Base-by-base conservation (phyloP, 371 early-diverging fungal species). In the Batkoa obscura region DNA sequence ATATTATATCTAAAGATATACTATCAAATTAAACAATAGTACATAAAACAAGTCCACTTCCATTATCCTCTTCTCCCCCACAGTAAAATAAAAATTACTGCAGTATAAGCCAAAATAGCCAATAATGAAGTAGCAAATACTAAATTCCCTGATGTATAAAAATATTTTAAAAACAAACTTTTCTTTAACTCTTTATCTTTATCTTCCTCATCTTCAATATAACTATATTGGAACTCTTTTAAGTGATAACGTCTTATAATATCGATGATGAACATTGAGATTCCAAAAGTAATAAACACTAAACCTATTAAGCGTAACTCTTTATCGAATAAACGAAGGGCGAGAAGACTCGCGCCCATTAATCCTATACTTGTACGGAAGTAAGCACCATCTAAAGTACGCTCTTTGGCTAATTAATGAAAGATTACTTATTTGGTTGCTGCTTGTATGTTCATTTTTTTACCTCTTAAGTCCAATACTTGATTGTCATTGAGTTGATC, bases 351-450 rank as follows among this genome's bases (percentile, higher is more conserved):
- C 2, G 53, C 53, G 3, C 53, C 53, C 10, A 53, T 32, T n/a
- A 53, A 31, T 3, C 53, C 42, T 9, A 53, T 23, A 10, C 37
- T 31, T 10, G 53, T 53, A 31, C 53, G 35, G 15, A 13, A 41
- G 37, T 53, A 53, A 13, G 53, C 53, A 13, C 53, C 53, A 53
- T 53, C 53, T 5, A 53, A 13, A 9, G 53, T 53, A 3, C 53
- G 35, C 23, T 53, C 53, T 10, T 42, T 38, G 4, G 53, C 53
- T 53, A 51, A 17, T 15, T 45, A 41, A 45, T 15, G 15, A 15
- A 45, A 45, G 5, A 12, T 4, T 15, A 15, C 6, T 12, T 15
- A 23, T 15, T 5, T 12, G 23, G 23, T 45, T 45, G 6, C 12
- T 13, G 15, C 12, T 12, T 45, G 23, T 13, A 12, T 12, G 23